Conservation (phyloP, 2,329 filamentous ascomycete genomes). For the Penicillium sp. region DNA sequence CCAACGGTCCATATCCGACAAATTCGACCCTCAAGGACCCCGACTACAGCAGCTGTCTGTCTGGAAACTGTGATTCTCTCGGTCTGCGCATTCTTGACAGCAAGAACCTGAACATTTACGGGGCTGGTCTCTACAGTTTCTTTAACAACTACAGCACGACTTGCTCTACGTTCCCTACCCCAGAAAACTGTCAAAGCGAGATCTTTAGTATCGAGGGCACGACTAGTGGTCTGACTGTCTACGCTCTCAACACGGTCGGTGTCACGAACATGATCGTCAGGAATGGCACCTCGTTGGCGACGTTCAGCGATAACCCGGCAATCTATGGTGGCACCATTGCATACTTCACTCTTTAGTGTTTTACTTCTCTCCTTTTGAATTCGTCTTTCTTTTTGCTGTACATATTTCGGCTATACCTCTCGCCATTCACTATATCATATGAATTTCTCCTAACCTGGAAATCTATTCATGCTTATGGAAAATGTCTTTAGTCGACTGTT, state of each 20-base stretch:
- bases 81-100: constrained; percentile 50
- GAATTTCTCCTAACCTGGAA: no score
- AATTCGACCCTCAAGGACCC: constrained; percentile 36
- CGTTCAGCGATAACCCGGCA: constrained; percentile 48
- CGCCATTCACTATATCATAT: no score
- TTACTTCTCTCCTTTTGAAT: neutral
- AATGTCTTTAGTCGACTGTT: no score
- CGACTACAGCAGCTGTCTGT: constrained; percentile 31
- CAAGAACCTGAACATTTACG: constrained; percentile 48
- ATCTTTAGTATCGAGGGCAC: constrained; percentile 49
- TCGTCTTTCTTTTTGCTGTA: constrained; percentile 1
- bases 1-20: constrained; percentile 31
- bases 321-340: constrained; percentile 46
- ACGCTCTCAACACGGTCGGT: constrained; percentile 50
- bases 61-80: constrained; percentile 44
- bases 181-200: constrained; percentile 48
- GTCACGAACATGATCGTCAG: constrained; percentile 47
- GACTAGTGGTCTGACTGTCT: constrained; percentile 36
- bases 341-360: constrained; percentile 34
- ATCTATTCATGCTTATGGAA: no score
- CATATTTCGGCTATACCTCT: no score
- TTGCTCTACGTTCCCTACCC: constrained; percentile 41
- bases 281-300: constrained; percentile 45
- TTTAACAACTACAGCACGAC: constrained; percentile 53
- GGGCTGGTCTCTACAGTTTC: constrained; percentile 55